Evolutionary conservation across 116 monocot species (phyloP).

Genomic region (Zostera marina): DNA sequence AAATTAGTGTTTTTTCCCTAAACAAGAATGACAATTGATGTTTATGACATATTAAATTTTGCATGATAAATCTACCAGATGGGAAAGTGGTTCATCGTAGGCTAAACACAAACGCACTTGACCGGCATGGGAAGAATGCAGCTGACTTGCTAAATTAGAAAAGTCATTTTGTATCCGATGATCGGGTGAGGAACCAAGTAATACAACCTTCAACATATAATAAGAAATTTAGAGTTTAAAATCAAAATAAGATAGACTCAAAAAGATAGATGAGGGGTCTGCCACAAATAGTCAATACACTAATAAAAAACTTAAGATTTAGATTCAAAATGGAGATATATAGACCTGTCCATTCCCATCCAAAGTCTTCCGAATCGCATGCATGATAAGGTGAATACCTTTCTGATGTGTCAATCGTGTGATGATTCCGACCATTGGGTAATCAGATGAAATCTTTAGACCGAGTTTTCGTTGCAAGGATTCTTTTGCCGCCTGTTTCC

Average conservation of each 20-base stretch:
- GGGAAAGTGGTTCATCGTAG: conserved; percentile 94
- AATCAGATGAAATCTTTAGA: conserved; percentile 31
- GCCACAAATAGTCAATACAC: background rate
- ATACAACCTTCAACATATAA: conserved; percentile 50
- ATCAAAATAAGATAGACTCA: conserved; percentile 13
- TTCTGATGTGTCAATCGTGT: conserved; percentile 87
- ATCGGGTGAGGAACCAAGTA: conserved; percentile 94
- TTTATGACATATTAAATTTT: background rate
- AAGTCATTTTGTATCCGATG: conserved; percentile 87
- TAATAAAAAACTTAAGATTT: background rate
- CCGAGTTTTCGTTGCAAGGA: conserved; percentile 85
- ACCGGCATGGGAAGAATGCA: conserved; percentile 64
- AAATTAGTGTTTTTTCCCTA: too few relatives aligned
- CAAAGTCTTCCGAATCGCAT: conserved; percentile 59
- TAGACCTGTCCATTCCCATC: conserved; percentile 77
- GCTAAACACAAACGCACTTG: conserved; percentile 58
- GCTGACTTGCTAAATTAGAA: conserved; percentile 48
- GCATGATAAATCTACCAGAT: conserved; percentile 38
- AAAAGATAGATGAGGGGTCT: too few relatives aligned
- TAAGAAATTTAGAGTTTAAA: background rate
- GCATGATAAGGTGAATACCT: conserved; percentile 95
- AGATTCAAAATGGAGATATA: background rate
- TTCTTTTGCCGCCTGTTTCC: conserved; percentile 71
- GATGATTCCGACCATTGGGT: conserved; percentile 77
- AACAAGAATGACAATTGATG: background rate